Conservation (phyloP, 495 filamentous ascomycete genomes). For the Penicillium lagena region DNA sequence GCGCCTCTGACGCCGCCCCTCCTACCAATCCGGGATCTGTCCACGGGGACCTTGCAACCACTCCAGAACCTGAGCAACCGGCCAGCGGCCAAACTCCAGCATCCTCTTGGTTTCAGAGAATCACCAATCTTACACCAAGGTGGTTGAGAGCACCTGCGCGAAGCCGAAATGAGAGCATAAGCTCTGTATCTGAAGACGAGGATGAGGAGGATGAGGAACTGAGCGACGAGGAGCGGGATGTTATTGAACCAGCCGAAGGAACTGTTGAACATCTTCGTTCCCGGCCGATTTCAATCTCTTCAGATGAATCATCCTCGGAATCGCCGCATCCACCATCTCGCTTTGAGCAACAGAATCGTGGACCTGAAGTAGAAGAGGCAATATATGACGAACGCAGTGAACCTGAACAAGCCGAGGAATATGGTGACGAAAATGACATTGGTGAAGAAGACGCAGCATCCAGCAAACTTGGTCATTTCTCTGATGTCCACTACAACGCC, state of each 20-base stretch:
- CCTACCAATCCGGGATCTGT: slow-evolving; percentile 6
- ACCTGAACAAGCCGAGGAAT: slow-evolving; percentile 22
- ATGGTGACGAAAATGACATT: slow-evolving; percentile 18
- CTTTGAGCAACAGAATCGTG: too few relatives aligned
- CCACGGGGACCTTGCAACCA: slow-evolving; percentile 13
- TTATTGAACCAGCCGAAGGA: slow-evolving; percentile 3
- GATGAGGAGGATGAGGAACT: slow-evolving; percentile 1
- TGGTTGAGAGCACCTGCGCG: slow-evolving; percentile 32
- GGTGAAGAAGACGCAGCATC: too few relatives aligned
- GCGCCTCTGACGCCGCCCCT: slow-evolving; percentile 9
- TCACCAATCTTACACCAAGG: slow-evolving; percentile 33
- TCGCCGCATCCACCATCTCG: too few relatives aligned
- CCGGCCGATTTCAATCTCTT: too few relatives aligned
- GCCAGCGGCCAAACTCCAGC: slow-evolving; percentile 12
- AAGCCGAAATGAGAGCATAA: slow-evolving; percentile 12
- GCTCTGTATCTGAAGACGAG: slow-evolving; percentile 12
- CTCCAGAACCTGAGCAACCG: slow-evolving; percentile 17
- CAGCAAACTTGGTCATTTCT: slow-evolving; percentile 14
- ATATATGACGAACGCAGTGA: slow-evolving; percentile 5
- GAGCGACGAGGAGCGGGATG: slow-evolving; percentile 3
- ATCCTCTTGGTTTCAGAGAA: slow-evolving; percentile 33
- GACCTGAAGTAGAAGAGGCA: too few relatives aligned
- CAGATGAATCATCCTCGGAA: too few relatives aligned
- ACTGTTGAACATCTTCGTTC: not conserved
- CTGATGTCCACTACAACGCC: slow-evolving; percentile 35